Evolutionary conservation across 2,329 filamentous ascomycete species (phyloP), one percentile per base, ranked within the genome.

Genomic region (Calonectria hongkongensis): DNA sequence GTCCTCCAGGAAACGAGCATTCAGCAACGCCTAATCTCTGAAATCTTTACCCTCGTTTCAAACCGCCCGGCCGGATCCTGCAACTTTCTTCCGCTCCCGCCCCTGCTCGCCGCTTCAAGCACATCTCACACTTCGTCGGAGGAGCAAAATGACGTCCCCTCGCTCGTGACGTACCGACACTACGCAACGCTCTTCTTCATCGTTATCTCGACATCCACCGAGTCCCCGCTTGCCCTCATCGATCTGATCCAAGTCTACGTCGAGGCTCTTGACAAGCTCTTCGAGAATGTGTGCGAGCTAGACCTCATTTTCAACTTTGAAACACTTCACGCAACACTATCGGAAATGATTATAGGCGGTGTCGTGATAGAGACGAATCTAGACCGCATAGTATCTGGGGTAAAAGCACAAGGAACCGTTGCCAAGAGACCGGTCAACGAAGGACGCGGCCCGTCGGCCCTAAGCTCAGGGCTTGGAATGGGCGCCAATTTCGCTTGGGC

Each of bases 261-360:
- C 75, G 97, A 99, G 85, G 93, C 96, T 0, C 90, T 99, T 43
- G 97, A 99, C 84, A 92, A 95, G 76, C 89, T 99, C 48, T 99
- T 99, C 82, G 97, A 98, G 86, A 98, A 99, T 83, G 97, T 99
- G 12, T 99, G 97, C 89, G 97, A 99, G 87, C 88, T 99, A 69
- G 96, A 99, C 84, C 89, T 99, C 78, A 99, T 99, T 84, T 99
- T 99, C 88, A 98, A 98, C 83, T 99, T 98, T 80, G 97, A 99
- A 89, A 97, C 95, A 18, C 88, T 99, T 80, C 97, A 99, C 87
- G 94, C 96, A 10, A 92, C 95, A 18, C 87, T 98, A 12, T 93
- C 92, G 71, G 96, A 98, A 88, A 98, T 98, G 95, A 94, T 98
- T 70, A 94, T 98, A 18, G 96, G 96, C 16, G 96, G 96, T 1